A percentile compares a stretch with the other conserved stretches of the same genome.
Evolutionary conservation across 2,329 filamentous ascomycete genomes (phyloP).

Genomic region (Paecilomyces niveus): DNA sequence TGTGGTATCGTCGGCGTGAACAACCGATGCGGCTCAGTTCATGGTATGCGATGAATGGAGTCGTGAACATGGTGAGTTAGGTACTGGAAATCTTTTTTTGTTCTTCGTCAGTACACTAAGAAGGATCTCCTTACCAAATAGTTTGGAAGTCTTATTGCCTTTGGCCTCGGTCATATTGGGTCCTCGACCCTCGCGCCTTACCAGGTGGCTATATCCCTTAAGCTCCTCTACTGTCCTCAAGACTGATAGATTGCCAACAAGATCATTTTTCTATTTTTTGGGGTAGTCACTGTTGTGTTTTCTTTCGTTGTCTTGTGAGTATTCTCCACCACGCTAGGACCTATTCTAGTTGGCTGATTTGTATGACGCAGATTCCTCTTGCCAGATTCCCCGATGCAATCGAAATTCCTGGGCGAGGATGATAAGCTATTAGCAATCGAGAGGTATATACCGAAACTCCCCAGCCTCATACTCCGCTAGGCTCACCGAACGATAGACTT

Average conservation of each 20-base stretch:
- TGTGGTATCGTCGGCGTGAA: constrained; percentile 49
- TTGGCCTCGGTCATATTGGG: constrained; percentile 44
- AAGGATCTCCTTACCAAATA: constrained; percentile 4
- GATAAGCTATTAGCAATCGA: constrained; percentile 56
- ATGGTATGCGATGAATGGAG: constrained; percentile 52
- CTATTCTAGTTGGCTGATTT: not conserved
- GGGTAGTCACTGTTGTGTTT: constrained; percentile 46
- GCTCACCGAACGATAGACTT: constrained; percentile 22
- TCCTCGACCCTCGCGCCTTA: constrained; percentile 42
- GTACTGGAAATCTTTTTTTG: not conserved
- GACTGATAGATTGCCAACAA: constrained; percentile 8
- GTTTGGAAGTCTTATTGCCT: constrained; percentile 49
- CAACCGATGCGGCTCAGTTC: constrained; percentile 45
- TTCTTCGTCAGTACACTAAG: not conserved
- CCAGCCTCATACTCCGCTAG: not conserved
- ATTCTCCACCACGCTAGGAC: not conserved
- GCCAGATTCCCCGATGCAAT: constrained; percentile 57
- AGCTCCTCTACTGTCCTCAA: not conserved
- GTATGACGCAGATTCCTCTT: constrained; percentile 39
- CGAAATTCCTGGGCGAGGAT: constrained; percentile 49
- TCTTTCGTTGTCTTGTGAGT: constrained; percentile 42
- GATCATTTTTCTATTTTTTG: constrained; percentile 46
- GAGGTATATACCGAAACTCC: constrained; percentile 19
- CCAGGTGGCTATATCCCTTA: constrained; percentile 34
- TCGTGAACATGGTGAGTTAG: constrained; percentile 42